These are phyloP conservation scores for Nigrograna mackinnonii DNA, from an alignment of 2,329 filamentous ascomycete species.

Conservation along the genomic window DNA sequence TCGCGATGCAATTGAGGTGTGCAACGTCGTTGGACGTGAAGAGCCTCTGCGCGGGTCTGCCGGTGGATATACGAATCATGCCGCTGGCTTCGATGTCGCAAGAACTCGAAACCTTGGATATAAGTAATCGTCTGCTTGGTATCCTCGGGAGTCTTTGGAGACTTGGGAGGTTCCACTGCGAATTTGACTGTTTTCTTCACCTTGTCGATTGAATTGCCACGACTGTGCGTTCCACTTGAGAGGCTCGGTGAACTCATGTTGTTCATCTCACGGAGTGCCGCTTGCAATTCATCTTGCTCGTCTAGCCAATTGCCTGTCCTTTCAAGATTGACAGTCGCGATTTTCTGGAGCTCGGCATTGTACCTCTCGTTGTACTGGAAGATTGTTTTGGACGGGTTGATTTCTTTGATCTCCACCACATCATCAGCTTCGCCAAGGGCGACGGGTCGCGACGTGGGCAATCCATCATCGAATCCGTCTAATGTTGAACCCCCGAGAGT, in stretches of 20 bases:
- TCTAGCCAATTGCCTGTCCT: slow-evolving; percentile 85
- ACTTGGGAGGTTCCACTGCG: slow-evolving; percentile 46
- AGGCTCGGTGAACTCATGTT: slow-evolving; percentile 44
- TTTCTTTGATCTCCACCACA: slow-evolving; percentile 54
- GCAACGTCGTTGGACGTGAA: slow-evolving; percentile 81
- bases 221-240: slow-evolving; percentile 32
- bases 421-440: slow-evolving; percentile 38
- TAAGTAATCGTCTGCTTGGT: slow-evolving; percentile 71
- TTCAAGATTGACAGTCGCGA: slow-evolving; percentile 74
- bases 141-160: slow-evolving; percentile 25
- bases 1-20: slow-evolving; percentile 74
- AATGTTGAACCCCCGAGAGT: slow-evolving; percentile 37
- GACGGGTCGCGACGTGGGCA: slow-evolving; percentile 34
- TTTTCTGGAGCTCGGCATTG: slow-evolving; percentile 70
- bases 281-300: slow-evolving; percentile 78
- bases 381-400: slow-evolving; percentile 67
- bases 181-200: slow-evolving; percentile 79
- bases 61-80: slow-evolving; percentile 84
- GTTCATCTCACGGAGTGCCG: slow-evolving; percentile 63
- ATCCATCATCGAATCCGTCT: slow-evolving; percentile 33
- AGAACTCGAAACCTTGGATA: slow-evolving; percentile 82
- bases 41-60: slow-evolving; percentile 81
- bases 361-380: slow-evolving; percentile 77
- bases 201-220: slow-evolving; percentile 39
- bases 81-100: slow-evolving; percentile 66